Evolutionary conservation across 768 basidiomycete genomes (phyloP).

Genomic region (Postia placenta): DNA sequence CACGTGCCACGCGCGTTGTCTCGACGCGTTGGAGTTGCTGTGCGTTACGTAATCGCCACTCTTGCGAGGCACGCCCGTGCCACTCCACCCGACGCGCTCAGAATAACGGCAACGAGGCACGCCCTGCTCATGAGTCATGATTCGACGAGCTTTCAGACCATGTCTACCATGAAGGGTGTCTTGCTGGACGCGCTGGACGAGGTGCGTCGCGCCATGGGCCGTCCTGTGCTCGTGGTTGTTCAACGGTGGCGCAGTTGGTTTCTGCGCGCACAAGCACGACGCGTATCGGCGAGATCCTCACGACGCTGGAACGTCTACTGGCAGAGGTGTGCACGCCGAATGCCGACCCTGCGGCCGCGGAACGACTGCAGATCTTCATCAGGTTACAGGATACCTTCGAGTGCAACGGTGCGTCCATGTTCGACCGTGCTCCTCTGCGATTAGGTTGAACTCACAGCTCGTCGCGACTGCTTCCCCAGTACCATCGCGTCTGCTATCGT

Average conservation of each 20-base stretch:
- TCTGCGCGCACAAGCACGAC: constrained; percentile 54
- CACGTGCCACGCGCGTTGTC: not conserved
- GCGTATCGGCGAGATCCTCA: constrained; percentile 48
- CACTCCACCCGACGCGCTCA: not conserved
- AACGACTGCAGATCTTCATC: constrained; percentile 48
- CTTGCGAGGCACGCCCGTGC: not conserved
- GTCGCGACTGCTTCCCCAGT: constrained; percentile 36
- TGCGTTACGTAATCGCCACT: not conserved
- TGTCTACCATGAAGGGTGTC: constrained; percentile 32
- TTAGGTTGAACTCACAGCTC: not conserved
- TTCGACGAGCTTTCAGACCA: not conserved
- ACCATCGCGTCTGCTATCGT: constrained; percentile 56
- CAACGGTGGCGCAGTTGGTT: constrained; percentile 39
- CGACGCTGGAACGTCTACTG: constrained; percentile 40
- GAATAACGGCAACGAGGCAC: not conserved
- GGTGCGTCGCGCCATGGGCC: constrained; percentile 37
- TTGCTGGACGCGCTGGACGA: constrained; percentile 65
- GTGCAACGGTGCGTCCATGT: constrained; percentile 69
- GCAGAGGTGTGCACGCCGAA: constrained; percentile 37
- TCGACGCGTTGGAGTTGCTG: not conserved
- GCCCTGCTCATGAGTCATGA: constrained; percentile 1
- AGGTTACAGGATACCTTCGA: constrained; percentile 75
- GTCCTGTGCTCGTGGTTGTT: not conserved
- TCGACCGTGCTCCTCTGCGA: constrained; percentile 21
- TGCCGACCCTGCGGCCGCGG: constrained; percentile 34